Evolutionary conservation across 371 early-diverging fungal genomes (phyloP), one percentile per base, ranked within the genome.

Genomic region (Syncephalastrum contaminatum): DNA sequence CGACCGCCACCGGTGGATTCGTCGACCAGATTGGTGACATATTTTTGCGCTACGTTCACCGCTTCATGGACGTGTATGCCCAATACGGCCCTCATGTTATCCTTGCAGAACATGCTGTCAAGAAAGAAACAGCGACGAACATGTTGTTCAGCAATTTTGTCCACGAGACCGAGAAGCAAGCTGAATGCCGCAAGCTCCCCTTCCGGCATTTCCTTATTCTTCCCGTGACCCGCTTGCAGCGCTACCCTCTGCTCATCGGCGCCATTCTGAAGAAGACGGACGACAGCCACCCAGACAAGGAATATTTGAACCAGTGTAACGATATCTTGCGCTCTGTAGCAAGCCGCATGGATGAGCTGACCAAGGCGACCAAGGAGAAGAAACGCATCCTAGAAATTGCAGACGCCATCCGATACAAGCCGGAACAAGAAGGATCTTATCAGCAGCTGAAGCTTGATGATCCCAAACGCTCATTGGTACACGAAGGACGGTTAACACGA

Each of bases 1-100:
- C 43, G 13, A 43, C 42, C 19, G 18, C 24, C 12, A 27, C 19
- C 4, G 54, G 43, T 12, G 75, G 74, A 42, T 72, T 94, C 43
- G 87, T 94, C 39, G 82, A 86, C 51, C 78, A 82, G 52, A 77
- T 96, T 18, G 95, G 95, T 39, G 93, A 95, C 60, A 86, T 94
- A 39, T 86, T 96, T 55, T 53, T 88, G 36, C 70, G 74, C 41
- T 80, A 87, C 53, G 80, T 88, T 1, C 57, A 77, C 46, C 70
- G 75, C 45, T 84, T 93, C 39, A 71, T 80, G 60, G 75, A 83
- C 43, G 82, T 85, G 0, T 94, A 91, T 56, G 80, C 88, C 14
- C 82, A 73, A 36, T 96, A 96, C 69, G 92, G 94, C 22, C 90
- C 89, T 4, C 85, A 89, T 63, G 91, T 93, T 48, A 79, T 87